Percentiles rank a stretch among this genome's conserved stretches.
Conservation (phyloP, 768 basidiomycete genomes). For the Galerina sulciceps region DNA sequence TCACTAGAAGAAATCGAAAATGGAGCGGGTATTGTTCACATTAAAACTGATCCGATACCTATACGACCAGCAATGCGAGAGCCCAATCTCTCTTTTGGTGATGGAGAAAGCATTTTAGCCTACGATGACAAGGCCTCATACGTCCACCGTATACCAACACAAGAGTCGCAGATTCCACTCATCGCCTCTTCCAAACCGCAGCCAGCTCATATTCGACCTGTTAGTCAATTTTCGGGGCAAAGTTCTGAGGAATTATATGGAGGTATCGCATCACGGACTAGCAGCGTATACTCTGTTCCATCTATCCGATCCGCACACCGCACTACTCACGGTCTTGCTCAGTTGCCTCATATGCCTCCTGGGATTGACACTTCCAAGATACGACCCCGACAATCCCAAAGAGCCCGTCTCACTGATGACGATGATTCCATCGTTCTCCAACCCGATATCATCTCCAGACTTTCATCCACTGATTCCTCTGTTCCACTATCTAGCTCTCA, state of each 20-base stretch:
- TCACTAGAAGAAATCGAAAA: slow-evolving; percentile 43
- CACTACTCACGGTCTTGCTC: neutral
- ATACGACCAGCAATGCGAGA: slow-evolving; percentile 6
- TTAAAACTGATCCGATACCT: slow-evolving; percentile 7
- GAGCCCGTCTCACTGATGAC: neutral
- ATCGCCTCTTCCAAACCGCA: slow-evolving; percentile 19
- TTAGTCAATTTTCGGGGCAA: slow-evolving; percentile 4
- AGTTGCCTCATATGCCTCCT: neutral
- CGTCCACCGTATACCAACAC: neutral
- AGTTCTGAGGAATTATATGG: slow-evolving; percentile 6
- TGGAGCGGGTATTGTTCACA: slow-evolving; percentile 41
- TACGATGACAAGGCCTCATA: neutral
- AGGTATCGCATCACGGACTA: slow-evolving; percentile 9
- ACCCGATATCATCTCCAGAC: slow-evolving; percentile 15
- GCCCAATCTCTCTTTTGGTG: slow-evolving; percentile 16
- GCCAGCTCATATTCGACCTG: slow-evolving; percentile 11
- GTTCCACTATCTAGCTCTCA: neutral
- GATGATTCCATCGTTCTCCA: slow-evolving; percentile 20
- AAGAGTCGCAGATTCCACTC: slow-evolving; percentile 10
- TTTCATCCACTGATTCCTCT: slow-evolving; percentile 16
- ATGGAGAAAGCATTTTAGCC: slow-evolving; percentile 15
- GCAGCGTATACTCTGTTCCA: slow-evolving; percentile 16
- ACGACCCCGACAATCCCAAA: neutral
- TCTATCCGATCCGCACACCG: slow-evolving; percentile 5
- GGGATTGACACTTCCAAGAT: neutral